Percentiles rank a stretch among this genome's conserved stretches.
Evolutionary conservation across 805 yeast species (phyloP).

Genomic region (Ogataea methylovora): DNA sequence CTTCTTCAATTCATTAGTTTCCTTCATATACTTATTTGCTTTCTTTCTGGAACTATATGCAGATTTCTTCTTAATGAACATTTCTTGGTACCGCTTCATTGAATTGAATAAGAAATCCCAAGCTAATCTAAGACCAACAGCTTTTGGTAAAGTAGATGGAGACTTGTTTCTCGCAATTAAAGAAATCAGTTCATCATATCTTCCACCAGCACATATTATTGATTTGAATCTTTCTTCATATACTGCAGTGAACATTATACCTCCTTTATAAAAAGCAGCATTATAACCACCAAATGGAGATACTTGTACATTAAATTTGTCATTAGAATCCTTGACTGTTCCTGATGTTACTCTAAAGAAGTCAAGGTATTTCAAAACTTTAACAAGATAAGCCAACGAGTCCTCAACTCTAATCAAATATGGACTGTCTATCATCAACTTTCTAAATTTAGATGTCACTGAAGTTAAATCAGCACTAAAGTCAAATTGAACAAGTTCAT

Average conservation of each 20-base stretch:
- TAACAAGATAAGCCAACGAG: constrained; percentile 52
- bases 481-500: constrained; percentile 75
- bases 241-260: constrained; percentile 84
- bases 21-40: constrained; percentile 28
- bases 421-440: constrained; percentile 70
- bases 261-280: constrained; percentile 67
- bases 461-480: constrained; percentile 63
- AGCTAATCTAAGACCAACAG: constrained; percentile 84
- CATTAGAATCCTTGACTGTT: constrained; percentile 3
- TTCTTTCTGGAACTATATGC: constrained; percentile 6
- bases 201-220: constrained; percentile 85
- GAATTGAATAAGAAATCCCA: constrained; percentile 55
- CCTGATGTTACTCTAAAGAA: constrained; percentile 43
- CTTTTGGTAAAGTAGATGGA: constrained; percentile 34
- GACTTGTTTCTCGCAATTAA: constrained; percentile 48
- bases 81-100: constrained; percentile 39
- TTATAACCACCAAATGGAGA: constrained; percentile 85
- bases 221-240: constrained; percentile 47
- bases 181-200: constrained; percentile 72
- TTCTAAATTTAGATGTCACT: constrained; percentile 55
- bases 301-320: constrained; percentile 34
- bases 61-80: constrained; percentile 15
- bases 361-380: constrained; percentile 46
- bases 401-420: constrained; percentile 52
- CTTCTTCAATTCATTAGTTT: constrained; percentile 19